These are phyloP conservation scores for Ophiostoma novo-ulmi DNA, from an alignment of 2,329 filamentous ascomycete genomes.

Conservation along the genomic window DNA sequence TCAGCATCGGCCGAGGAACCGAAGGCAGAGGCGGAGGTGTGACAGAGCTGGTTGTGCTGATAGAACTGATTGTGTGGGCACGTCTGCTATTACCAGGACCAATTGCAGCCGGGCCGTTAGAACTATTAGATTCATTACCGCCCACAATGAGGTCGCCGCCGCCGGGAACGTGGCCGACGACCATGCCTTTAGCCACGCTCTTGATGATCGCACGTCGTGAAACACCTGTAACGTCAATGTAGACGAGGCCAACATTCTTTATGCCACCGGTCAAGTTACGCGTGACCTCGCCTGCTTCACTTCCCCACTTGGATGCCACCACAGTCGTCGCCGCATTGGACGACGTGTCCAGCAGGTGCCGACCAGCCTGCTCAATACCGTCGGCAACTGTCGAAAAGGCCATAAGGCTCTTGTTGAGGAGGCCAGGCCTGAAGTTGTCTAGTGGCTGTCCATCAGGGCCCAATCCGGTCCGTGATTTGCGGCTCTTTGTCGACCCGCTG, in stretches of 20 bases:
- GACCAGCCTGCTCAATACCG: conserved; percentile 82
- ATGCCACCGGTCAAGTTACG: conserved; percentile 74
- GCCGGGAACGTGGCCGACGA: conserved; percentile 71
- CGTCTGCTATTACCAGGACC: conserved; percentile 28
- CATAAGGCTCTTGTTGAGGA: conserved; percentile 94
- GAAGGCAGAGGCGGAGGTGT: conserved; percentile 17
- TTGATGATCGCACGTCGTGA: conserved; percentile 86
- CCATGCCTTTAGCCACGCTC: conserved; percentile 94
- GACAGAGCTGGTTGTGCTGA: background rate
- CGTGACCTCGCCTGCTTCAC: conserved; percentile 75
- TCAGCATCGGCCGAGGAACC: background rate
- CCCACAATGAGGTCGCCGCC: conserved; percentile 70
- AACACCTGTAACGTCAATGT: conserved; percentile 93
- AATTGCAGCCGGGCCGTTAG: conserved; percentile 45
- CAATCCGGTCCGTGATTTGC: conserved; percentile 48
- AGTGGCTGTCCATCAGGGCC: conserved; percentile 65
- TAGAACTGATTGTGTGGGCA: background rate
- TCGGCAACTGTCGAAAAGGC: conserved; percentile 93
- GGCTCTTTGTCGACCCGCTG: conserved; percentile 13
- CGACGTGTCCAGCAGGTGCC: conserved; percentile 67
- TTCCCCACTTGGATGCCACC: conserved; percentile 82
- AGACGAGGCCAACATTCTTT: conserved; percentile 94
- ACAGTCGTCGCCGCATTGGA: conserved; percentile 77
- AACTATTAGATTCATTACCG: background rate
- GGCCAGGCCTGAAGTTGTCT: conserved; percentile 73